Evolutionary conservation across 2,329 filamentous ascomycete genomes (phyloP), one percentile per base, ranked within the genome.

Genomic region (Fonsecaea nubica): DNA sequence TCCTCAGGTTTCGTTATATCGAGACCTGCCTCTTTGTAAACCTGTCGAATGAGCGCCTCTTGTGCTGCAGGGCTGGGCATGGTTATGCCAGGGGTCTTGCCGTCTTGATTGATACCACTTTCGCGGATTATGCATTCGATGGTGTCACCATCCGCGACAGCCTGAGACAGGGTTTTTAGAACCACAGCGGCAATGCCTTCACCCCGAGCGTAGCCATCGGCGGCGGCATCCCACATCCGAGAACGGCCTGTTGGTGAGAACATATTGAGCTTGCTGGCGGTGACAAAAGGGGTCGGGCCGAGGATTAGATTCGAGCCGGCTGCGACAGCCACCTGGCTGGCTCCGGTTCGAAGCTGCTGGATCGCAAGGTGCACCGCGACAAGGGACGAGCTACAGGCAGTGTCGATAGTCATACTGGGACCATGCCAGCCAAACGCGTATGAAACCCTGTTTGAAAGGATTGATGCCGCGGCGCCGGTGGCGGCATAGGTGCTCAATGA

Each of bases 171-270:
- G 0, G 74, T 76, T 67, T 84, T 84, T 9, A 85, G 60, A 0
- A 82, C 63, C 6, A 84, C 38, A 30, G 75, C 72, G 2, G 74
- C 79, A 12, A 80, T 73, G 6, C 78, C 83, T 70, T 85, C 83
- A 2, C 81, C 82, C 12, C 82, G 76, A 0, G 75, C 78, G 65
- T 84, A 85, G 1, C 83, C 83, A 60, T 80, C 76, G 0, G 79
- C 81, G 10, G 74, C 70, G 6, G 75, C 68, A 63, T 83, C 82
- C 69, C 72, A 32, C 53, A 21, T 35, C 15, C 32, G 40, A 52
- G 25, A 60, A 4, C 33, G 45, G 18, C 58, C 58, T 2, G 18
- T 15, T 9, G n/a, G n/a, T 3, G 40, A 50, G 42, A 50, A 36
- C 40, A 58, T 42, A 6, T 32, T 36, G 40, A 52, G 33, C 40